A percentile compares a stretch with the other conserved stretches of the same genome.
Evolutionary conservation across 129 eudicot genomes (phyloP).

Genomic region (Helichrysum umbraculigerum): DNA sequence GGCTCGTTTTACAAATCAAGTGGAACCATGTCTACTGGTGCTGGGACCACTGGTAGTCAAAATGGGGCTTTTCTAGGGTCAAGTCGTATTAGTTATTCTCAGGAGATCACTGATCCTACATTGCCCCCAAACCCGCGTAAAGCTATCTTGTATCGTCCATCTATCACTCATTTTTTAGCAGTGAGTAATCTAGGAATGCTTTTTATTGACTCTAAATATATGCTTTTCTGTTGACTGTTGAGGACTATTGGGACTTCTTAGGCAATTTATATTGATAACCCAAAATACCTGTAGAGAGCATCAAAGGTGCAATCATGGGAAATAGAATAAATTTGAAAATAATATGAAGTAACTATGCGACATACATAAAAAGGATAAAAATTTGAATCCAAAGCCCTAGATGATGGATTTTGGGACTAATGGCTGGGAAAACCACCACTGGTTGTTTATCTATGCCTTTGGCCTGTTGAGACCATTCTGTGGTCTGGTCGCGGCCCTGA

Average conservation of each 20-base stretch:
- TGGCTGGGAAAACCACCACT: background rate
- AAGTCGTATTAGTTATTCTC: slow-evolving; percentile 48
- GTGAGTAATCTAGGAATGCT: slow-evolving; percentile 49
- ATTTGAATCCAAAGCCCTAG: background rate
- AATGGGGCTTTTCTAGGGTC: slow-evolving; percentile 39
- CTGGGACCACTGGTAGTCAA: slow-evolving; percentile 39
- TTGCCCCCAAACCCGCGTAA: slow-evolving; percentile 94
- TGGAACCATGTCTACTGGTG: slow-evolving; percentile 40
- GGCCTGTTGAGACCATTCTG: background rate
- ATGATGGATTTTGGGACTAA: background rate
- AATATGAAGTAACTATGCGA: background rate
- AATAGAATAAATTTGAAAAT: background rate
- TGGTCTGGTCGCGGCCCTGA: background rate
- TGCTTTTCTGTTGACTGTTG: background rate
- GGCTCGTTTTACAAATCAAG: slow-evolving; percentile 78
- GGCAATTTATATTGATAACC: background rate
- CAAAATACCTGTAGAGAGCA: background rate
- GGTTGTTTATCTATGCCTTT: background rate
- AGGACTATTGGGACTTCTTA: slow-evolving; percentile 5
- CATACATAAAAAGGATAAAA: background rate
- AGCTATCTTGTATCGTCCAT: slow-evolving; percentile 91
- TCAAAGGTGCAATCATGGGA: background rate
- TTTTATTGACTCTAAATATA: background rate
- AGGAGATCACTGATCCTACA: slow-evolving; percentile 89
- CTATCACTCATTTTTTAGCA: slow-evolving; percentile 85